These are phyloP conservation scores for Annulohypoxylon truncatum DNA, from an alignment of 2,329 filamentous ascomycete genomes.

Conservation along the genomic window DNA sequence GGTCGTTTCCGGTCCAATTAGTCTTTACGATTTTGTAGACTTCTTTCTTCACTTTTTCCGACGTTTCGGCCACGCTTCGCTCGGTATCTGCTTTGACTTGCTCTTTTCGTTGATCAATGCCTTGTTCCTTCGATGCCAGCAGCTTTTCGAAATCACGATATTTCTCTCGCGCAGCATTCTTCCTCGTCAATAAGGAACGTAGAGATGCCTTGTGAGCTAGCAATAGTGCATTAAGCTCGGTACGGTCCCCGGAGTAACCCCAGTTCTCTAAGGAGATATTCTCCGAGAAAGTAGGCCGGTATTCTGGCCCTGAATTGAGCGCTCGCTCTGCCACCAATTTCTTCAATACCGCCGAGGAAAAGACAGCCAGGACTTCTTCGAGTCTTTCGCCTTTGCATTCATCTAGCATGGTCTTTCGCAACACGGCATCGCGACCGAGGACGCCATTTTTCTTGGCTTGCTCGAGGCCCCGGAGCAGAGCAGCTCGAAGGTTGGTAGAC, in stretches of 20 bases:
- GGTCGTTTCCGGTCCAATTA: conserved; percentile 82
- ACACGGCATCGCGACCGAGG: conserved; percentile 80
- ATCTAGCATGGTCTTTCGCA: conserved; percentile 96
- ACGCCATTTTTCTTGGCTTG: conserved; percentile 88
- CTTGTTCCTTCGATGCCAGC: conserved; percentile 71
- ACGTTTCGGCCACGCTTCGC: conserved; percentile 49
- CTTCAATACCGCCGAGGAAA: conserved; percentile 85
- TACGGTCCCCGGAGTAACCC: conserved; percentile 66
- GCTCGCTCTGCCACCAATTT: conserved; percentile 66
- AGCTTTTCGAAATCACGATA: conserved; percentile 74
- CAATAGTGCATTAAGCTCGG: conserved; percentile 71
- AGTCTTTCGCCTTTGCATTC: conserved; percentile 94
- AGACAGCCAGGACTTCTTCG: conserved; percentile 84
- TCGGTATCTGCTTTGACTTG: conserved; percentile 51
- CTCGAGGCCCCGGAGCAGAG: conserved; percentile 82
- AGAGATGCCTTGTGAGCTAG: conserved; percentile 79
- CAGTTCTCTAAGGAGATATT: conserved; percentile 68
- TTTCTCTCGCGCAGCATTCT: conserved; percentile 66
- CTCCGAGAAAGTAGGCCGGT: conserved; percentile 63
- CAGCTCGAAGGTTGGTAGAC: conserved; percentile 88
- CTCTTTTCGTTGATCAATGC: conserved; percentile 66
- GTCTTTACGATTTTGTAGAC: conserved; percentile 72
- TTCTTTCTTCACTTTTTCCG: conserved; percentile 58
- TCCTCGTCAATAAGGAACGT: conserved; percentile 66
- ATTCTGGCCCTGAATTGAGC: conserved; percentile 51